Evolutionary conservation across 495 filamentous ascomycete genomes (phyloP).

Genomic region (Daldinia caldariorum): DNA sequence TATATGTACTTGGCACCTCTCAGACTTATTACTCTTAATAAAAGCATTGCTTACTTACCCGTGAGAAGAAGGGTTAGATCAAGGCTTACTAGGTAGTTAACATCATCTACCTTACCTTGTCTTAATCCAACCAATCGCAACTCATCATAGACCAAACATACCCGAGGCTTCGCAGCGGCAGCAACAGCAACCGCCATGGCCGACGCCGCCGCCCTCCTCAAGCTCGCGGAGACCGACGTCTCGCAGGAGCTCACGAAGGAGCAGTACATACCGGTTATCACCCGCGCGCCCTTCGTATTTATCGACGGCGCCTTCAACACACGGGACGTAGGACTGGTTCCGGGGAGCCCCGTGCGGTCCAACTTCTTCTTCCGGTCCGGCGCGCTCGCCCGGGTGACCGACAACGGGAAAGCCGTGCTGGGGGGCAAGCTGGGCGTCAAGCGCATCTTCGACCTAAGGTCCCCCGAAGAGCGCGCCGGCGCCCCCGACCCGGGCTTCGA

Average conservation of each 20-base stretch:
- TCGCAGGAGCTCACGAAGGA: conserved; percentile 43
- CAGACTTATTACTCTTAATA: background rate
- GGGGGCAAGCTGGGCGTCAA: conserved; percentile 51
- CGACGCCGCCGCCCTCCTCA: conserved; percentile 47
- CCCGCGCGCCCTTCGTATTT: conserved; percentile 62
- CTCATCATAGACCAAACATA: background rate
- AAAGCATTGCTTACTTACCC: background rate
- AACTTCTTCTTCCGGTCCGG: conserved; percentile 65
- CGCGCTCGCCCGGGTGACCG: conserved; percentile 51
- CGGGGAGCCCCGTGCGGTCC: conserved; percentile 53
- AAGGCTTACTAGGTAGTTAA: background rate
- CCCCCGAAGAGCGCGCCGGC: conserved; percentile 47
- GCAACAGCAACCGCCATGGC: conserved; percentile 39
- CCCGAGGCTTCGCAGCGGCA: background rate
- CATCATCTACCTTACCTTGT: background rate
- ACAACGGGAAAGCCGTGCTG: conserved; percentile 52
- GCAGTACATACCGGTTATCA: conserved; percentile 47
- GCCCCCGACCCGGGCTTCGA: conserved; percentile 52
- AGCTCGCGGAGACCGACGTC: conserved; percentile 53
- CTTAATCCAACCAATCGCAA: background rate
- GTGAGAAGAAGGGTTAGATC: background rate
- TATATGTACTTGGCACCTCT: background rate
- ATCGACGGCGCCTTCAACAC: conserved; percentile 64
- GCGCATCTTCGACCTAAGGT: conserved; percentile 57
- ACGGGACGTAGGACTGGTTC: conserved; percentile 63